Base-by-base conservation (phyloP, 192 early-diverging fungal species). In the Coemansia sp. region DNA sequence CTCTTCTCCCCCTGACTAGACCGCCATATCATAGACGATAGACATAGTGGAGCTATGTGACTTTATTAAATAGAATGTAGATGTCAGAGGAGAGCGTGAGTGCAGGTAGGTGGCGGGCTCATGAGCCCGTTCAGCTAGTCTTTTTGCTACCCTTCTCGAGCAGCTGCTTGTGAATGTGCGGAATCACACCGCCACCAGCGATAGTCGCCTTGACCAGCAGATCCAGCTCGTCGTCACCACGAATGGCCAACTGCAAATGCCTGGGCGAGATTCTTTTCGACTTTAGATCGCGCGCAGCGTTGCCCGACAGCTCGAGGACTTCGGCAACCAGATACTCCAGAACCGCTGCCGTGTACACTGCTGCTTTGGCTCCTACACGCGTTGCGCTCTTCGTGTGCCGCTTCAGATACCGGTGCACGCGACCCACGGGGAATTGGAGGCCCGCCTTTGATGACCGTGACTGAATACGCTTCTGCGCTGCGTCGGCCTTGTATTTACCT, bases 251-350 rank as follows among this genome's bases (percentile, higher is more conserved):
- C 74, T 96, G 94, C 74, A 96, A 72, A 75, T 96, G 94, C 66
- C 94, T 84, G 34, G 94, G 94, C 29, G 90, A 92, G 65, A 96
- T 96, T 63, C 94, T 86, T 82, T 94, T 96, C 51, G 93, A 91
- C 73, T 94, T 94, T 24, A 94, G 77, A 66, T 96, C 94, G 70
- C 92, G 93, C 44, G 93, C 90, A 5, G 94, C 94, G 80, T 96
- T 96, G 24, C 94, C 94, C 51, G 94, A 93, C 67, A 96, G 87
- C 79, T 96, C 95, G 35, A 96, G 85, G 4, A 96, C 92, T 83
- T 96, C 95, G 11, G 95, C 95, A 21, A 93, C 93, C 51, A 96
- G 83, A 78, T 96, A 96, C 85, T 96, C 95, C 27, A 96, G 84
- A 67, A 96, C 91, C 8, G 95, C 95, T 13, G 95, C 93, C 62